Evolutionary conservation across 306 rosid genomes (phyloP).

Genomic region (Medicago arabica): DNA sequence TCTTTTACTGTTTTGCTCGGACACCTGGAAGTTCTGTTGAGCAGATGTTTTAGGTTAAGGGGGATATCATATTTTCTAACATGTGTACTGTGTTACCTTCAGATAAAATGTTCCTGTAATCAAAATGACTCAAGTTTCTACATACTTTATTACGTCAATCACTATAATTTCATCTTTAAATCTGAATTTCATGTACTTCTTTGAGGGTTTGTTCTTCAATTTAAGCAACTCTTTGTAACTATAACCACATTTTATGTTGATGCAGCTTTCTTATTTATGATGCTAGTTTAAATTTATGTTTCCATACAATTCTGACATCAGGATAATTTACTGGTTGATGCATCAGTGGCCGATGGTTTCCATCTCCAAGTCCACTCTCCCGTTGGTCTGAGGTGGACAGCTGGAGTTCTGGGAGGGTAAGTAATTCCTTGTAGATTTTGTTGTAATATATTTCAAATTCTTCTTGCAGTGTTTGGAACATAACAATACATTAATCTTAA

Average conservation of each 20-base stretch:
- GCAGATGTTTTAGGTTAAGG: slow-evolving; percentile 22
- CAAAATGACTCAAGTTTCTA: slow-evolving; percentile 15
- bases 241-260: slow-evolving; percentile 40
- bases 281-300: slow-evolving; percentile 65
- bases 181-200: slow-evolving; percentile 28
- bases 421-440: slow-evolving; percentile 39
- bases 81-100: too few species aligned
- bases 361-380: slow-evolving; percentile 71
- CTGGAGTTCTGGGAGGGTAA: slow-evolving; percentile 81
- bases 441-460: slow-evolving; percentile 19
- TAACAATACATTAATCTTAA: not conserved
- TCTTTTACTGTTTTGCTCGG: slow-evolving; percentile 14
- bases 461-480: slow-evolving; percentile 34
- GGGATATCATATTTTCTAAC: too few species aligned
- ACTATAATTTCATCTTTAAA: slow-evolving; percentile 17
- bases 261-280: slow-evolving; percentile 49
- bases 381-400: slow-evolving; percentile 85
- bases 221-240: slow-evolving; percentile 38
- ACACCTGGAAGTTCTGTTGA: slow-evolving; percentile 21
- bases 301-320: slow-evolving; percentile 83
- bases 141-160: slow-evolving; percentile 9
- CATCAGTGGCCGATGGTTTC: slow-evolving; percentile 97
- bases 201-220: slow-evolving; percentile 33
- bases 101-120: slow-evolving; percentile 19
- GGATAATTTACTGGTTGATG: slow-evolving; percentile 87